Evolutionary conservation across 768 basidiomycete species (phyloP).

Genomic region (button mushroom (Agaricus bisporus)): DNA sequence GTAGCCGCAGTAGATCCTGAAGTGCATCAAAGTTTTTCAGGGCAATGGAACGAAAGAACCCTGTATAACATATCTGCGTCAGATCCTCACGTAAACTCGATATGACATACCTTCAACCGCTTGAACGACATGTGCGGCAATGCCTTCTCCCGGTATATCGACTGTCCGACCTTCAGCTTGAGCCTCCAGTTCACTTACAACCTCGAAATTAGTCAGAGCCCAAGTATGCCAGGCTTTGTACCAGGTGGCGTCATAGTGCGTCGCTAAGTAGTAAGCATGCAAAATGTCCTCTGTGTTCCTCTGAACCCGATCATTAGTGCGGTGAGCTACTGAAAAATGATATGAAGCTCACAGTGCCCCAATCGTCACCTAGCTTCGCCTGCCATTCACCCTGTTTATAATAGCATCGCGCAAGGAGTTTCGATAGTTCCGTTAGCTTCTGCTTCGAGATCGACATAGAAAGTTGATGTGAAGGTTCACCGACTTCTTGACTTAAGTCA

Average conservation of each 20-base stretch:
- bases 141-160: slow-evolving; percentile 54
- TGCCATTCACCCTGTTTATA: slow-evolving; percentile 98
- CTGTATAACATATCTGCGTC: slow-evolving; percentile 28
- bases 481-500: slow-evolving; percentile 63
- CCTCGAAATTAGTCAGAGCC: slow-evolving; percentile 95
- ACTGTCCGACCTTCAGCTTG: slow-evolving; percentile 47
- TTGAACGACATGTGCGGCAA: slow-evolving; percentile 83
- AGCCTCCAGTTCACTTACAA: slow-evolving; percentile 75
- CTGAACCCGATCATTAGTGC: slow-evolving; percentile 28
- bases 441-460: slow-evolving; percentile 43
- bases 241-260: slow-evolving; percentile 91
- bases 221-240: slow-evolving; percentile 99
- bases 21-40: slow-evolving; percentile 85
- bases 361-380: slow-evolving; percentile 69
- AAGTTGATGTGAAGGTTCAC: slow-evolving; percentile 35
- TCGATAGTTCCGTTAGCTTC: slow-evolving; percentile 62
- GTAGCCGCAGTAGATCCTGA: slow-evolving; percentile 87
- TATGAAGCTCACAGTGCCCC: slow-evolving; percentile 57
- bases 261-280: slow-evolving; percentile 79
- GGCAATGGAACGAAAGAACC: slow-evolving; percentile 93
- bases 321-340: not conserved
- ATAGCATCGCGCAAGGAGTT: slow-evolving; percentile 92
- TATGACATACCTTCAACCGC: slow-evolving; percentile 66
- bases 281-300: slow-evolving; percentile 78
- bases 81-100: not conserved